Percentiles rank a stretch among this genome's conserved stretches.
These are phyloP conservation scores for Dactylis glomerata DNA, from an alignment of 176 grass and related monocot genomes.

Conservation along the genomic window DNA sequence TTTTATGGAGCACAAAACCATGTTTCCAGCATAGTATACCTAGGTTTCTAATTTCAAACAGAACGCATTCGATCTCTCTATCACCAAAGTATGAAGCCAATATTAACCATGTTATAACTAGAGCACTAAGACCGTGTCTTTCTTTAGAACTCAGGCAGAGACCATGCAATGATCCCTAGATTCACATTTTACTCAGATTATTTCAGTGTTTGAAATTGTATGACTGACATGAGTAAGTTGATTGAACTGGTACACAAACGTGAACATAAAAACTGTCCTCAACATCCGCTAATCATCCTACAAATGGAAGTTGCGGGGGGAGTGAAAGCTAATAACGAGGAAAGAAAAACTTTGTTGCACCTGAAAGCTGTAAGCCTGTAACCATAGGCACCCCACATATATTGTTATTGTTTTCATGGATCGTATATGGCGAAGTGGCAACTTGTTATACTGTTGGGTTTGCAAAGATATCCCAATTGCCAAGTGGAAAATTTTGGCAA, in stretches of 20 bases:
- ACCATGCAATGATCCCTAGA: background rate
- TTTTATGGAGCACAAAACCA: constrained; percentile 11
- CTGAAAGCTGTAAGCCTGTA: constrained; percentile 6
- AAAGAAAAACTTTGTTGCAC: background rate
- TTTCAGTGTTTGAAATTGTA: background rate
- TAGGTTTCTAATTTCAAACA: background rate
- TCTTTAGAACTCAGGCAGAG: background rate
- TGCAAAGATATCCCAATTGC: background rate
- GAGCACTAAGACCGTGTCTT: background rate
- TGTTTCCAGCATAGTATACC: background rate
- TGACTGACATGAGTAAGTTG: background rate
- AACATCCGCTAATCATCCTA: background rate
- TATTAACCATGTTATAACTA: constrained; percentile 3
- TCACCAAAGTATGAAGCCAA: background rate
- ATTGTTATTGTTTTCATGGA: background rate
- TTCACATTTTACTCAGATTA: background rate
- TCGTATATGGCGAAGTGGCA: background rate
- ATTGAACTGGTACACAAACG: background rate
- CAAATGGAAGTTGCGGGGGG: background rate
- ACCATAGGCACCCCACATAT: background rate
- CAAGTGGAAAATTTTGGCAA: background rate
- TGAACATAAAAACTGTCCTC: background rate
- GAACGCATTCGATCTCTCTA: background rate
- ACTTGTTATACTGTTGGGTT: background rate
- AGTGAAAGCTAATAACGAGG: background rate